Evolutionary conservation across 495 filamentous ascomycete species (phyloP), one percentile per base, ranked within the genome.

Genomic region (Hamigera avellanea): DNA sequence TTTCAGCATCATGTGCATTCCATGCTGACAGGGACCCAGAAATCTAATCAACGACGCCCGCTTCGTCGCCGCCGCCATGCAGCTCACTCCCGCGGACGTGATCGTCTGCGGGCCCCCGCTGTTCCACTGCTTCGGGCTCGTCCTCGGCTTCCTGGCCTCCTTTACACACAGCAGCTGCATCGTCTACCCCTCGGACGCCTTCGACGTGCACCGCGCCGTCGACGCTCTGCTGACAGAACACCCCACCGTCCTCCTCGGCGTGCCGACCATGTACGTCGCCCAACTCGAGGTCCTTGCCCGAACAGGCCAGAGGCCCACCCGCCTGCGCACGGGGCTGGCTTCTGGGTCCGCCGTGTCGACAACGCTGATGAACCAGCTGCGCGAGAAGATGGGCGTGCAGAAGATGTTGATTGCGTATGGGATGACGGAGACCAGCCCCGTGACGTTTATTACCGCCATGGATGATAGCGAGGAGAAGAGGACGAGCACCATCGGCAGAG

Each of bases 261-360:
- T 94, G 0, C 75, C 85, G 6, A 93, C 86, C 26, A 94, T 94
- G 86, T 89, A 87, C 52, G 65, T 84, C 5, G 71, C 80, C 5
- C 75, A 84, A 46, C 61, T 93, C 9, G 83, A 88, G 44, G 62
- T n/a, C n/a, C 83, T 88, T 8, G 12, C 35, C 1, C 41, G 42
- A 26, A 43, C 31, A 2, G 33, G 38, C 3, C 42, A 46, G 6
- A 33, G 32, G 19, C 43, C 45, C 7, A 34, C 14, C 0, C 37
- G 26, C 9, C 44, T 54, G 2, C 32, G 51, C 2, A 51, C 45
- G 0, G 51, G 47, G 0, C 41, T 54, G 2, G 48, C 43, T 0
- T 38, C 45, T 2, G 51, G 50, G 2, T 47, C 50, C 0, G 8
- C 37, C 1, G 50, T 53, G 0, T 44, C 50, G 1, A 34, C 38